A percentile compares a stretch with the other conserved stretches of the same genome.
Evolutionary conservation across 2,329 filamentous ascomycete genomes (phyloP).

Genomic region (Cordyceps farinosa): DNA sequence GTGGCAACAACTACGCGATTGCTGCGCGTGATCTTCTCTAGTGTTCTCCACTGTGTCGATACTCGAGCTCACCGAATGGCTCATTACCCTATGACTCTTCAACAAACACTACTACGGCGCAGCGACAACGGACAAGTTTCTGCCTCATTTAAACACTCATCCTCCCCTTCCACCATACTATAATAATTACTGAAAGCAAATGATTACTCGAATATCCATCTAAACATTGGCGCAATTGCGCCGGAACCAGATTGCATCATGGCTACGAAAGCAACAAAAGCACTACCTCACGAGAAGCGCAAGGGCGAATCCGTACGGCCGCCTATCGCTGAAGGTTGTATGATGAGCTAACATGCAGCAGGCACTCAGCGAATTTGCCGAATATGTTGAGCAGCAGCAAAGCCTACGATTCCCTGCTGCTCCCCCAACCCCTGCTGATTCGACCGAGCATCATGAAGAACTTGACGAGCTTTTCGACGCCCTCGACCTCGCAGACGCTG

Average conservation of each 20-base stretch:
- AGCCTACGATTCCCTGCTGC: constrained; percentile 59
- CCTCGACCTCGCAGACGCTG: constrained; percentile 72
- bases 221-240: constrained; percentile 20
- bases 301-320: constrained; percentile 74
- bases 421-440: constrained; percentile 27
- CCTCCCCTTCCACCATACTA: neutral
- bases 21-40: neutral
- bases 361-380: constrained; percentile 92
- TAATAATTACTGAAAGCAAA: constrained; percentile 18
- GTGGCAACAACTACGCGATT: neutral
- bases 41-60: constrained; percentile 7
- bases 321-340: constrained; percentile 23
- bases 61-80: constrained; percentile 11
- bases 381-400: constrained; percentile 96
- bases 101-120: neutral
- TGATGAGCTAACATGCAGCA: constrained; percentile 22
- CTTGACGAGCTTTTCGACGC: constrained; percentile 90
- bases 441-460: constrained; percentile 65
- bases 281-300: constrained; percentile 72
- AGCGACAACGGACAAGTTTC: neutral
- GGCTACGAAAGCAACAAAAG: constrained; percentile 55
- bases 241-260: constrained; percentile 38
- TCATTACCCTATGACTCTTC: constrained; percentile 15
- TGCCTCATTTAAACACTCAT: neutral
- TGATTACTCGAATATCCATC: constrained; percentile 30